Evolutionary conservation across 2,329 filamentous ascomycete species (phyloP).

Genomic region (Colletotrichum godetiae): DNA sequence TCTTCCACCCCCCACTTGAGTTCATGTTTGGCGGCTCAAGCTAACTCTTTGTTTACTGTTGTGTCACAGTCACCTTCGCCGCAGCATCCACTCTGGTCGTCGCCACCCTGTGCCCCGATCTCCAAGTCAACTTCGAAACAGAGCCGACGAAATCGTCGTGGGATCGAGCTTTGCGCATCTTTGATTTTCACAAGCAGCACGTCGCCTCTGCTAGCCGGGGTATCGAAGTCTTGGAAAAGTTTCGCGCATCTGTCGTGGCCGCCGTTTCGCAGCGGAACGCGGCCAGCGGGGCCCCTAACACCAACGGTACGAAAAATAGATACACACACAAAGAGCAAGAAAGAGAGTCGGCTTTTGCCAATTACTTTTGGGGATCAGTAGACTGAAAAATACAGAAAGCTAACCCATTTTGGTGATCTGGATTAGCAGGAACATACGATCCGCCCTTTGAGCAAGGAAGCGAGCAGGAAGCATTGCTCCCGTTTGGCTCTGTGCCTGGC

Average conservation of each 20-base stretch:
- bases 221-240: conserved; percentile 8
- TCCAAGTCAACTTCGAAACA: neutral
- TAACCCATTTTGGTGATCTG: neutral
- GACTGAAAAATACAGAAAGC: neutral
- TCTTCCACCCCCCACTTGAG: fast-evolving
- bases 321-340: neutral
- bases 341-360: neutral
- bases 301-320: neutral
- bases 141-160: conserved; percentile 1
- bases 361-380: too few species aligned
- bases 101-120: neutral
- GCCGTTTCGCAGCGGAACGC: neutral
- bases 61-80: conserved; percentile 4
- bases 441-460: neutral
- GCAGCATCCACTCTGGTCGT: conserved; percentile 7
- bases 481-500: neutral
- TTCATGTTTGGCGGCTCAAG: neutral
- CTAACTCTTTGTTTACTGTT: neutral
- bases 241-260: neutral
- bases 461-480: neutral
- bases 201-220: neutral
- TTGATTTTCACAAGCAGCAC: conserved; percentile 11
- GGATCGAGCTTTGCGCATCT: conserved; percentile 1
- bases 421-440: neutral
- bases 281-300: neutral